Base-by-base conservation (phyloP, 1,284 basidiomycete species). In the Fistulinella cinereoalba region DNA sequence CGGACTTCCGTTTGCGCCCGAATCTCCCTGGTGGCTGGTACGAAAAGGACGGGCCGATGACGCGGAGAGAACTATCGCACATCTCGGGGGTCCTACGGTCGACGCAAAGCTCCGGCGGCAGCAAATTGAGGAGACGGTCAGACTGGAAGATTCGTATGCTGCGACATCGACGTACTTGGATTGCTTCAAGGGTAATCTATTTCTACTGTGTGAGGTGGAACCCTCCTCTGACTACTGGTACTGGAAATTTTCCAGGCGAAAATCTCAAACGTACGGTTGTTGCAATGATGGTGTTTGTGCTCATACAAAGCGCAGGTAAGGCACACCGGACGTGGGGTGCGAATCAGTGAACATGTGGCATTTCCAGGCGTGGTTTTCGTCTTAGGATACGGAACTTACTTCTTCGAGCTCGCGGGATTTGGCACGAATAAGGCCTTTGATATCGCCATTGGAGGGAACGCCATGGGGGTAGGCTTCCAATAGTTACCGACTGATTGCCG, bases 1-100 rank as follows among this genome's bases (percentile, higher is more conserved):
- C 0, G 61, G 61, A 9, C 53, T 66, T 24, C 57, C 60, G 0
- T 72, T 78, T 54, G 69, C 80, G 3, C 80, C 81, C 1, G 79
- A 84, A 57, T 80, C 77, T 0, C 81, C 81, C 19, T 75, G 83
- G 58, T 85, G 79, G 79, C 67, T 83, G 11, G 71, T 83, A 31
- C 72, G 74, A 25, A 75, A 75, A 46, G 79, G 77, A 6, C 67
- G 74, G 3, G 61, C 67, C 3, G 75, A 78, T 4, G 74, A 80
- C 29, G 80, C 82, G 0, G 66, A 68, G 37, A 62, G 54, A 6
- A 71, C 81, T 32, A 58, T 84, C 6, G 60, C 57, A 7, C 76
- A 74, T 24, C 50, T 66, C 6, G 63, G 57, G 28, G 63, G 60
- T 13, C 50, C 46, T 9, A 54, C 51, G 1, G 15, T 62, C 43